Percentiles rank a stretch among this genome's conserved stretches.
phyloP scores from a whole-genome alignment of 805 yeast species.

The Zygotorulaspora florentina region DNA sequence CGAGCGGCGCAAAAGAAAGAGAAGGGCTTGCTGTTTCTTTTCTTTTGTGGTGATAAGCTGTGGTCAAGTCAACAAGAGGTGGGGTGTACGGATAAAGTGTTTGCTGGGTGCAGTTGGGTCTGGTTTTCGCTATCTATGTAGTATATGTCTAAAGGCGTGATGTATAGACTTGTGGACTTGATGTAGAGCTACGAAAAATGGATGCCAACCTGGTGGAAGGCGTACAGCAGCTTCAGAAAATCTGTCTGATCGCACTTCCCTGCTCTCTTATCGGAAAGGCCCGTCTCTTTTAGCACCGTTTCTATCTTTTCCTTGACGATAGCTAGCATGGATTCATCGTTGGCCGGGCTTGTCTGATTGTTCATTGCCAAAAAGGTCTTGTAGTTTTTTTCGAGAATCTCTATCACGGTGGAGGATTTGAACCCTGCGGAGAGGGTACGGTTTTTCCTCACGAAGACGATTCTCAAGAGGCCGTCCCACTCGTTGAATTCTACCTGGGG shows the following conservation, averaged over 20 bases:
- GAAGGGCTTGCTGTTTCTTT: background rate
- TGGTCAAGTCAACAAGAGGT: slow-evolving; percentile 1
- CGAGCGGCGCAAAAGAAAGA: too few relatives aligned
- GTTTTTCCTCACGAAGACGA: slow-evolving; percentile 89
- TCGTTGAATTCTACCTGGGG: slow-evolving; percentile 93
- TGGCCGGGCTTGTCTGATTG: slow-evolving; percentile 42
- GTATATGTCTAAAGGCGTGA: background rate
- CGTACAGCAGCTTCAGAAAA: slow-evolving; percentile 77
- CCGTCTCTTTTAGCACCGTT: slow-evolving; percentile 74
- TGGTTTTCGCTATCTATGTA: background rate
- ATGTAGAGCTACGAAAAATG: slow-evolving; percentile 67
- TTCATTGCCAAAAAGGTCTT: slow-evolving; percentile 61
- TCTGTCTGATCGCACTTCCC: slow-evolving; percentile 95
- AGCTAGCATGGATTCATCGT: slow-evolving; percentile 39
- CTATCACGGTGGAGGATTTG: slow-evolving; percentile 72
- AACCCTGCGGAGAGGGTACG: slow-evolving; percentile 91
- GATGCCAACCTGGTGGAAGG: slow-evolving; percentile 95
- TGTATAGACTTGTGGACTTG: background rate
- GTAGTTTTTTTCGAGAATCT: slow-evolving; percentile 83
- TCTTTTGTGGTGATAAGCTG: background rate
- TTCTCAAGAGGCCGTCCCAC: slow-evolving; percentile 94
- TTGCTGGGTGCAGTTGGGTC: background rate
- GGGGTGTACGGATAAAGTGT: background rate
- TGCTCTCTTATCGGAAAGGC: slow-evolving; percentile 78
- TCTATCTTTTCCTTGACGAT: slow-evolving; percentile 65